A percentile compares a stretch with the other conserved stretches of the same genome.
phyloP scores from a whole-genome alignment of 2,329 filamentous ascomycete genomes.

The Nannizzia gypsea region DNA sequence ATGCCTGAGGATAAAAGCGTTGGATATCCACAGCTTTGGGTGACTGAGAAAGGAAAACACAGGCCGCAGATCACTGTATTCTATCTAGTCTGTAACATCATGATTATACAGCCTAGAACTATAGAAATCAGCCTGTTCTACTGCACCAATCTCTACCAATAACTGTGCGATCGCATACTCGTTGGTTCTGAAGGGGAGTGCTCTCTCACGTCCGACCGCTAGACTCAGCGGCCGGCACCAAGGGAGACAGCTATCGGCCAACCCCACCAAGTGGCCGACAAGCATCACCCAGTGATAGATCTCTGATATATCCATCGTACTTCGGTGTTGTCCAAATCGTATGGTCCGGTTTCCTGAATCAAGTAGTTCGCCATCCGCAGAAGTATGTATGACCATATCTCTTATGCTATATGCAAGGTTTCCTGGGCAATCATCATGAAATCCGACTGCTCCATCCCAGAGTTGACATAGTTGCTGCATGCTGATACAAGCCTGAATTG shows the following conservation, averaged over 20 bases:
- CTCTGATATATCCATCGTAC: slow-evolving; percentile 16
- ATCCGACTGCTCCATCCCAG: slow-evolving; percentile 8
- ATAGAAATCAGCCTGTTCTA: slow-evolving; percentile 9
- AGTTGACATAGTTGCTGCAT: slow-evolving; percentile 6
- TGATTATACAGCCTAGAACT: background rate
- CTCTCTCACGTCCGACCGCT: background rate
- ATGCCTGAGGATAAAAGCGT: background rate
- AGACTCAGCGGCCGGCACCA: slow-evolving; percentile 7
- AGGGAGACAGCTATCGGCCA: slow-evolving; percentile 8
- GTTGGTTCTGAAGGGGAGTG: background rate
- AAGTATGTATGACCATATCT: slow-evolving; percentile 3
- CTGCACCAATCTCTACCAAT: slow-evolving; percentile 7
- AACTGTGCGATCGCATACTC: background rate
- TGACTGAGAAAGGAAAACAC: too few species aligned
- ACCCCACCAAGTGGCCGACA: slow-evolving; percentile 13
- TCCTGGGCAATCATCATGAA: background rate
- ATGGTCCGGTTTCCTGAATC: slow-evolving; percentile 15
- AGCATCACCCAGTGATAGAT: slow-evolving; percentile 21
- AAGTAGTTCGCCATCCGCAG: background rate
- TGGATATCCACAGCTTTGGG: background rate
- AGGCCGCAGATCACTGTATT: too few species aligned
- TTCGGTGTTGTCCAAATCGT: slow-evolving; percentile 22
- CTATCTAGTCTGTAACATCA: background rate
- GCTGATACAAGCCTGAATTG: slow-evolving; percentile 9
- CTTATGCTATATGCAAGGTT: slow-evolving; percentile 8